Base-by-base conservation (phyloP, 345 rosid species). In the Gossypium turneri region DNA sequence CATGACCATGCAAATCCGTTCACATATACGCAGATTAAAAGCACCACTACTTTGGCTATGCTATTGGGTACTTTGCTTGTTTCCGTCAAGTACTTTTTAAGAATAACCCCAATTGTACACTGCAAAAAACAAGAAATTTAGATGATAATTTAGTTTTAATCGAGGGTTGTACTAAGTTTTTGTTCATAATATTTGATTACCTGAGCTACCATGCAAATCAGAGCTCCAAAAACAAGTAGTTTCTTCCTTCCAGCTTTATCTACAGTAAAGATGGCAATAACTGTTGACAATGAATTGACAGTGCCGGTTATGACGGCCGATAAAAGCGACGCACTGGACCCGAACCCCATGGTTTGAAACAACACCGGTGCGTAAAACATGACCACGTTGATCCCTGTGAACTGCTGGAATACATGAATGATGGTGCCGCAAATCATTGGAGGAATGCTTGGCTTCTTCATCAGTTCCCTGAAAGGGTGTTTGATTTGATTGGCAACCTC, bases 1-100 rank as follows among this genome's bases (percentile, higher is more conserved):
- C 95, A 90, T 17, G 95, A 90, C 95, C 95, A 90, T 1, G 92
- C 95, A 73, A 87, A 90, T 24, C 85, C 91, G 59, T 84, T 74
- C 51, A 89, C 80, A 69, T 83, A 88, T 27, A 84, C 27, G 68
- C 90, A 80, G 20, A 90, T 79, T 19, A 88, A 68, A 15, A 87
- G 81, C 64, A 90, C 88, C 19, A 67, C 71, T 6, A 45, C 0
- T 45, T 12, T 22, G 55, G 55, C 71, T 3, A 24, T 7, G 34
- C 2, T 3, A 7, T 1, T 9, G 2, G 71, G 9, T 22, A 67
- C 71, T 45, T 20, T 67, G 11, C 50, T 66, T 22, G 70, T 66
- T 45, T 50, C 24, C 16, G 50, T 66, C 53, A 66, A 20, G 7
- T 44, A 45, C 11, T 1, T 6, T 1, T 5, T 48, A 29, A 66